Evolutionary conservation across 2,329 filamentous ascomycete species (phyloP).

Genomic region (Colletotrichum godetiae): DNA sequence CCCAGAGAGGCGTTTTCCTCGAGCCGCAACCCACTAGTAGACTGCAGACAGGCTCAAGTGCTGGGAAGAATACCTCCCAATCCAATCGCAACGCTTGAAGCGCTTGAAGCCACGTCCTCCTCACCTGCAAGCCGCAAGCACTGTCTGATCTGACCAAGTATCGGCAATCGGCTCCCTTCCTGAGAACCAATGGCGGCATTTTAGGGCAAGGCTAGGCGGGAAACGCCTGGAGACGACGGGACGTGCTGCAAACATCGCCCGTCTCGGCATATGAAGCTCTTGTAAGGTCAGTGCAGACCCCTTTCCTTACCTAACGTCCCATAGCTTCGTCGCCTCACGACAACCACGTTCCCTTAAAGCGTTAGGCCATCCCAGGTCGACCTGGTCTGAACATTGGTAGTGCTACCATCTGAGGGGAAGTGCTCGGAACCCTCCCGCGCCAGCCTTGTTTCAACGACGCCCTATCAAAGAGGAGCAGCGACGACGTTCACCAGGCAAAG

Average conservation of each 20-base stretch:
- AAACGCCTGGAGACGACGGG: slow-evolving; percentile 7
- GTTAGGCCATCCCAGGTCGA: neutral
- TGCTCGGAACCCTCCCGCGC: slow-evolving; percentile 4
- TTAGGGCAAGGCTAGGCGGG: neutral
- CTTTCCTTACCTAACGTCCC: neutral
- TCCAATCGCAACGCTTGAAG: slow-evolving; percentile 9
- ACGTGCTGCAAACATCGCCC: slow-evolving; percentile 20
- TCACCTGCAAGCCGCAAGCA: neutral
- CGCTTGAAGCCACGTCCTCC: slow-evolving; percentile 1
- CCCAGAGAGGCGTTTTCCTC: neutral
- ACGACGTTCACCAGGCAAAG: neutral
- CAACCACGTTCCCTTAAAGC: neutral
- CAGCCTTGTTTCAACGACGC: slow-evolving; percentile 30
- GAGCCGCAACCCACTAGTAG: slow-evolving; percentile 11
- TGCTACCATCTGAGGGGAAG: neutral
- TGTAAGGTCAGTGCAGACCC: slow-evolving; percentile 3
- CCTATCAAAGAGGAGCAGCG: slow-evolving; percentile 13
- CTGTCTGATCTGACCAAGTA: neutral
- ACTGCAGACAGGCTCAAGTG: neutral
- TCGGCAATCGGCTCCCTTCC: neutral
- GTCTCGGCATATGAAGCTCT: slow-evolving; percentile 28
- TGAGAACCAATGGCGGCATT: neutral
- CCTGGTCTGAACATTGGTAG: slow-evolving; percentile 3
- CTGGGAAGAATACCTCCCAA: neutral
- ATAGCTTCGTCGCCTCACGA: neutral